These are phyloP conservation scores for Macaranga tanarius DNA, from an alignment of 441 rosid genomes.

Conservation along the genomic window DNA sequence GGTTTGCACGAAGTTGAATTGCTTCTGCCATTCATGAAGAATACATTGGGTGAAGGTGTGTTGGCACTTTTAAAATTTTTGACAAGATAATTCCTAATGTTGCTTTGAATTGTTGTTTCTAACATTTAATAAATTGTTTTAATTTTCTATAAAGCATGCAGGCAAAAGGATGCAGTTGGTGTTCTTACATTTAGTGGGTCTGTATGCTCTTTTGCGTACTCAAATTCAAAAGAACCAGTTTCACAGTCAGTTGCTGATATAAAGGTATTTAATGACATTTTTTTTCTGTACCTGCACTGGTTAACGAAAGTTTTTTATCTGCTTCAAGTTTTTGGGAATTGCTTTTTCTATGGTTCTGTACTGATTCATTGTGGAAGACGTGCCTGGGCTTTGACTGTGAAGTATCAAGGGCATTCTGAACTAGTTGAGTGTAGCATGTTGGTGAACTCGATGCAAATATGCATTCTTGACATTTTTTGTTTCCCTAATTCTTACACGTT, in stretches of 20 bases:
- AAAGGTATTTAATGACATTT: constrained; percentile 48
- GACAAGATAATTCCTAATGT: constrained; percentile 8
- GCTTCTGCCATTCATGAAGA: constrained; percentile 71
- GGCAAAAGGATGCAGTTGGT: constrained; percentile 57
- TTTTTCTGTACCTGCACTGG: constrained; percentile 14
- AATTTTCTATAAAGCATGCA: constrained; percentile 53
- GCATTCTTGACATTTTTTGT: neutral
- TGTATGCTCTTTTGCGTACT: constrained; percentile 64
- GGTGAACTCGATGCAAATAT: neutral
- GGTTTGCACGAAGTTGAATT: constrained; percentile 74
- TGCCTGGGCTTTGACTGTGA: neutral
- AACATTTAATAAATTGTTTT: constrained; percentile 26
- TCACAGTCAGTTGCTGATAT: constrained; percentile 82
- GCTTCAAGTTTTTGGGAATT: neutral
- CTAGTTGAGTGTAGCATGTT: neutral
- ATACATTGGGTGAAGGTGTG: constrained; percentile 51
- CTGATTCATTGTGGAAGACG: neutral
- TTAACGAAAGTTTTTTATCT: constrained; percentile 3
- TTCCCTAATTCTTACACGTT: neutral
- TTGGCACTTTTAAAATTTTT: constrained; percentile 19
- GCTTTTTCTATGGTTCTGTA: neutral
- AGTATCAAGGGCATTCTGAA: neutral
- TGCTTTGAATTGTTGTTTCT: constrained; percentile 23
- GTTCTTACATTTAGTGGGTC: constrained; percentile 63
- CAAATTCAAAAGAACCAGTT: constrained; percentile 68